phyloP scores from a whole-genome alignment of 495 filamentous ascomycete species.

The Lophiotrema nucula region DNA sequence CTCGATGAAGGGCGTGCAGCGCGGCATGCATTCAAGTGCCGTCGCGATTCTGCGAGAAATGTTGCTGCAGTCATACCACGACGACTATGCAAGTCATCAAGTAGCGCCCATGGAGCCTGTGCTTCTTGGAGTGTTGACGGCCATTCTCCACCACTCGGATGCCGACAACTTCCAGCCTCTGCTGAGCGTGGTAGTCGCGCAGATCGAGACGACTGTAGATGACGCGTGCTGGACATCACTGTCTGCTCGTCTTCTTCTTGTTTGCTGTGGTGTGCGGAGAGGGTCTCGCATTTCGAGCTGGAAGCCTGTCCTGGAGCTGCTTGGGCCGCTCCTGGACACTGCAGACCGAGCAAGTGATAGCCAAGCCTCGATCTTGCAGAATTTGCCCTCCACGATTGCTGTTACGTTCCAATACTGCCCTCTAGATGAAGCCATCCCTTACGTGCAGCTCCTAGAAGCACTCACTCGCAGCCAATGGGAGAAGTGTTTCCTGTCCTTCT shows the following conservation, averaged over 20 bases:
- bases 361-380: conserved; percentile 34
- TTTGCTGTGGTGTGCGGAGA: conserved; percentile 70
- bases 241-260: conserved; percentile 61
- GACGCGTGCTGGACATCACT: conserved; percentile 1
- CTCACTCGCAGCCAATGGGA: conserved; percentile 63
- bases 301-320: conserved; percentile 58
- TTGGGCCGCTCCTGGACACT: conserved; percentile 34
- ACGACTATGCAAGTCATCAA: not conserved
- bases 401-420: conserved; percentile 74
- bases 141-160: conserved; percentile 77
- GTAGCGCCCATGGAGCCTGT: conserved; percentile 50
- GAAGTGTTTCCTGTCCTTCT: conserved; percentile 76
- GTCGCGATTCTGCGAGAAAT: conserved; percentile 66
- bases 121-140: conserved; percentile 69
- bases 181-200: conserved; percentile 56
- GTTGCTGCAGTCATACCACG: conserved; percentile 36
- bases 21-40: conserved; percentile 77
- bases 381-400: conserved; percentile 49
- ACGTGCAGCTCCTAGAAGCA: conserved; percentile 57
- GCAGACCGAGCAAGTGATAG: conserved; percentile 3
- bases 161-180: conserved; percentile 65
- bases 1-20: conserved; percentile 77
- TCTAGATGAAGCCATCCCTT: conserved; percentile 73
- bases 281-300: conserved; percentile 73
- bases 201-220: conserved; percentile 39